phyloP scores from a whole-genome alignment of 495 filamentous ascomycete genomes.

The Mycothermus thermophilus region DNA sequence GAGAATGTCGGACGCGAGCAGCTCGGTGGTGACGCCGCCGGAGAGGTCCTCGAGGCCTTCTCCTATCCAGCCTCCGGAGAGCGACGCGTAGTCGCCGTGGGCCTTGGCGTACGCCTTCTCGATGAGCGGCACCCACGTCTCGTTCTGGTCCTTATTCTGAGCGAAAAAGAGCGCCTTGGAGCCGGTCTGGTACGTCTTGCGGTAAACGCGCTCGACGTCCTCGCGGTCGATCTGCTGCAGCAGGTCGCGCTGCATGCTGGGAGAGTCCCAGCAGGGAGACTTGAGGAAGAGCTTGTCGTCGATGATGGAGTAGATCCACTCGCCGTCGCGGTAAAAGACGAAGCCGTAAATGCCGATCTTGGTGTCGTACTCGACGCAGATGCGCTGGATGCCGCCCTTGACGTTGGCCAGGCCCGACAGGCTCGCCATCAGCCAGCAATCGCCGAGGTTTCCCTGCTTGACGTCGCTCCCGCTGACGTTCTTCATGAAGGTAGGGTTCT shows the following conservation, averaged over 20 bases:
- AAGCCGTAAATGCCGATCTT: slow-evolving; percentile 85
- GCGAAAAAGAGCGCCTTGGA: slow-evolving; percentile 82
- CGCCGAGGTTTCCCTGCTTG: slow-evolving; percentile 66
- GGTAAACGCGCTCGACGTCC: slow-evolving; percentile 62
- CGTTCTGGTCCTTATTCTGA: slow-evolving; percentile 71
- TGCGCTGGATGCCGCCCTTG: slow-evolving; percentile 55
- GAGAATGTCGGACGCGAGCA: slow-evolving; percentile 74
- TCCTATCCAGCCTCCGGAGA: slow-evolving; percentile 75
- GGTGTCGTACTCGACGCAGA: slow-evolving; percentile 69
- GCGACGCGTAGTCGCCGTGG: slow-evolving; percentile 68
- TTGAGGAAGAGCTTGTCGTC: slow-evolving; percentile 71
- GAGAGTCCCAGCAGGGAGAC: slow-evolving; percentile 64
- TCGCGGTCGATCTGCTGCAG: slow-evolving; percentile 46
- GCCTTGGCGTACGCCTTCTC: slow-evolving; percentile 97
- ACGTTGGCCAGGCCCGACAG: slow-evolving; percentile 73
- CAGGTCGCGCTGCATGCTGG: slow-evolving; percentile 38
- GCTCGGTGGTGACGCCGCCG: slow-evolving; percentile 77
- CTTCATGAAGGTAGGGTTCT: slow-evolving; percentile 70
- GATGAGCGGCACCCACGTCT: slow-evolving; percentile 86
- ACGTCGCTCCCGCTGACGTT: slow-evolving; percentile 67
- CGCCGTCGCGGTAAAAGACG: slow-evolving; percentile 86
- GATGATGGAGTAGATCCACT: slow-evolving; percentile 87
- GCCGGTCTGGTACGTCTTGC: slow-evolving; percentile 60
- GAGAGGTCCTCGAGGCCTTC: slow-evolving; percentile 90
- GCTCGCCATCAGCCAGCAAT: slow-evolving; percentile 92